These are phyloP conservation scores for Fusarium algeriense DNA, from an alignment of 2,329 filamentous ascomycete genomes.

Conservation along the genomic window DNA sequence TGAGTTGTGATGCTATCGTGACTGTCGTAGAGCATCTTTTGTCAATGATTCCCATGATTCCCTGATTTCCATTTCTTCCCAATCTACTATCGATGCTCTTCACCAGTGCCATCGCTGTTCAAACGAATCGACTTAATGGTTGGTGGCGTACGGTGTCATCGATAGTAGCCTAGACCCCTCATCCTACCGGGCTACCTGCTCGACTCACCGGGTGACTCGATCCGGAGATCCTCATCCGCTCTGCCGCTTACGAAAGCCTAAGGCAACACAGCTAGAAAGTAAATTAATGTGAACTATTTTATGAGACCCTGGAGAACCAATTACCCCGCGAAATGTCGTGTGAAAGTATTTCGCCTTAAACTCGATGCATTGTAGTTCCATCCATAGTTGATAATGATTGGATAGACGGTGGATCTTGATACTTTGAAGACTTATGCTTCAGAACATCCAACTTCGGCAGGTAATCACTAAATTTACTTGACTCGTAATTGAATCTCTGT, in stretches of 20 bases:
- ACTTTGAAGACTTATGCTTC: neutral
- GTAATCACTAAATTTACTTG: neutral
- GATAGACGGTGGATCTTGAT: neutral
- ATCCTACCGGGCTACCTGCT: neutral
- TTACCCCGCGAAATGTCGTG: slow-evolving; percentile 31
- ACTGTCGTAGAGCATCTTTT: slow-evolving; percentile 27
- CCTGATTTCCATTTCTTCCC: neutral
- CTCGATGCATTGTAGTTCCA: neutral
- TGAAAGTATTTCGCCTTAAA: neutral
- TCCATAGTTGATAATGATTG: slow-evolving; percentile 18
- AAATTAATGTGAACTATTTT: neutral
- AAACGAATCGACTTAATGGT: slow-evolving; percentile 1
- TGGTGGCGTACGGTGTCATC: slow-evolving; percentile 29
- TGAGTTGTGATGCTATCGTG: slow-evolving; percentile 38
- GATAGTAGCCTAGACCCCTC: slow-evolving; percentile 24
- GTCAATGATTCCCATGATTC: slow-evolving; percentile 8
- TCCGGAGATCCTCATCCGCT: slow-evolving; percentile 13
- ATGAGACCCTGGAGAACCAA: slow-evolving; percentile 10
- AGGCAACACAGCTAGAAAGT: slow-evolving; percentile 11
- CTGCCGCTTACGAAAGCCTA: neutral
- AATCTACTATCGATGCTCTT: neutral
- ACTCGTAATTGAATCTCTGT: neutral
- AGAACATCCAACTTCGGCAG: neutral
- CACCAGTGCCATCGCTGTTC: neutral
- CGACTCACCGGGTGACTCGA: slow-evolving; percentile 31